Evolutionary conservation across 2,329 filamentous ascomycete species (phyloP).

Genomic region (Pseudocercospora pini-densiflorae): DNA sequence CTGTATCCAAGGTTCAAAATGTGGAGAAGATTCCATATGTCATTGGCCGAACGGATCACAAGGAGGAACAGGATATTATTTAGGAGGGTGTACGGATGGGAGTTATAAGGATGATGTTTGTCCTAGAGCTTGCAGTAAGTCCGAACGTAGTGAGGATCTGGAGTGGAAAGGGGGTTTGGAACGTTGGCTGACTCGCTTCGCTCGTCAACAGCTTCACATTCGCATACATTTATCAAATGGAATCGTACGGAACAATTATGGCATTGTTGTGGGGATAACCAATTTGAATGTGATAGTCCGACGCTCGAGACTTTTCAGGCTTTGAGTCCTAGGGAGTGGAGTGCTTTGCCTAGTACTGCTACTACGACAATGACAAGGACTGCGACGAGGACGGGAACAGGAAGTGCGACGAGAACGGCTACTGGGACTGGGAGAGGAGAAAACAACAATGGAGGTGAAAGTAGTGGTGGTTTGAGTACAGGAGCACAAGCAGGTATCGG

Average conservation of each 20-base stretch:
- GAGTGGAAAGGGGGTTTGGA: too few species aligned
- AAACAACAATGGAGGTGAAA: neutral
- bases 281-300: neutral
- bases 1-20: neutral
- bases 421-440: neutral
- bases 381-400: neutral
- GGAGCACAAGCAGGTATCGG: constrained; percentile 1
- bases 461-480: neutral
- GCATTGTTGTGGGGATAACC: neutral
- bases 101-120: neutral
- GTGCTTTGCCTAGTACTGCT: constrained; percentile 3
- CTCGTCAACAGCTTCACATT: neutral
- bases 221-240: neutral
- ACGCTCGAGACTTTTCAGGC: neutral
- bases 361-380: constrained; percentile 10
- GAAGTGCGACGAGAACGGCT: constrained; percentile 10
- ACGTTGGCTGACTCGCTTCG: neutral
- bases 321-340: neutral
- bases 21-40: neutral
- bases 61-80: neutral
- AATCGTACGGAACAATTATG: neutral
- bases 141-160: too few species aligned
- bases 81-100: neutral
- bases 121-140: neutral
- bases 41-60: neutral